These are phyloP conservation scores for Musa beccarii DNA, from an alignment of 176 grass and related monocot species.

Conservation along the genomic window DNA sequence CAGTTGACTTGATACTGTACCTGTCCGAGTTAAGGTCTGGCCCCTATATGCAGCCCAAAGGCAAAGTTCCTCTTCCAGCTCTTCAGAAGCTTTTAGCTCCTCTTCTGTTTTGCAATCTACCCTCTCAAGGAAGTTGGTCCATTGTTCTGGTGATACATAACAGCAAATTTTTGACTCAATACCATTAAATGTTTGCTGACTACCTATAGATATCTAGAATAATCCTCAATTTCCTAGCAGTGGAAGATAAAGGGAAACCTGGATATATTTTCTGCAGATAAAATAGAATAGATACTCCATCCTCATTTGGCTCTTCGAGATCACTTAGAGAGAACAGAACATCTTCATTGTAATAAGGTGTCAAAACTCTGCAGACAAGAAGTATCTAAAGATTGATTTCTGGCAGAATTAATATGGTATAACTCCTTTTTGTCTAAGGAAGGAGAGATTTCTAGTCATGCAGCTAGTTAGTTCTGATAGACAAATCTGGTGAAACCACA, in stretches of 20 bases:
- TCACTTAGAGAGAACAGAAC: slow-evolving; percentile 73
- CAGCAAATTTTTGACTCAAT: neutral
- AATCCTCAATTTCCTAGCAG: neutral
- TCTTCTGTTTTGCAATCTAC: slow-evolving; percentile 41
- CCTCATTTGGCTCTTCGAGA: slow-evolving; percentile 77
- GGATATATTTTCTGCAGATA: slow-evolving; percentile 96
- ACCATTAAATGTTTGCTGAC: neutral
- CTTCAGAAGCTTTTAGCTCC: slow-evolving; percentile 36
- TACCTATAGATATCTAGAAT: neutral
- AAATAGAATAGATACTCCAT: slow-evolving; percentile 88
- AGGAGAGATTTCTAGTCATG: too few relatives aligned
- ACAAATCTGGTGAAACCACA: too few relatives aligned
- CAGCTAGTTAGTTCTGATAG: too few relatives aligned
- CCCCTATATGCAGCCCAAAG: slow-evolving; percentile 86
- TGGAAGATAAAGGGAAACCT: slow-evolving; percentile 24
- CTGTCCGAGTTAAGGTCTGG: slow-evolving; percentile 87
- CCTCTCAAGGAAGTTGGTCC: slow-evolving; percentile 70
- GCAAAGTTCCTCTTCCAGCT: slow-evolving; percentile 47
- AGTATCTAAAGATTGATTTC: slow-evolving; percentile 1
- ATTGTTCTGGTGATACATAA: slow-evolving; percentile 57
- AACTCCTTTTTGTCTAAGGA: neutral
- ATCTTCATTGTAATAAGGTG: slow-evolving; percentile 69
- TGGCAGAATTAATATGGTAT: slow-evolving; percentile 14
- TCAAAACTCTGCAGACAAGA: slow-evolving; percentile 54
- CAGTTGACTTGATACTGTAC: slow-evolving; percentile 25